Evolutionary conservation across 31 red algal genomes (phyloP).

Genomic region (Asparagopsis taxiformis): DNA sequence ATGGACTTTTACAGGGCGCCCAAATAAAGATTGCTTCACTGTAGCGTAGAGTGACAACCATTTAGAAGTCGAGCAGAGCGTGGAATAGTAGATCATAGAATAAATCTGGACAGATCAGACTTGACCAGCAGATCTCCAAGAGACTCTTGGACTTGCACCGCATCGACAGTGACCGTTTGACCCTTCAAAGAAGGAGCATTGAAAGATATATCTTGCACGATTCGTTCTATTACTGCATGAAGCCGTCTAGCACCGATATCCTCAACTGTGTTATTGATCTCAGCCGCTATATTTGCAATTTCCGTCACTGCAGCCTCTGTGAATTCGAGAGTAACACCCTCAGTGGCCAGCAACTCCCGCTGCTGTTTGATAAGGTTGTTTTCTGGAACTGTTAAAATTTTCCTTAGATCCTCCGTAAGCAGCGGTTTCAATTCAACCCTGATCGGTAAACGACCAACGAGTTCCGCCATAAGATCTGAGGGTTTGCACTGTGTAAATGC

Average conservation of each 20-base stretch:
- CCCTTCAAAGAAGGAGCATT: constrained; percentile 79
- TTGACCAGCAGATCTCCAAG: constrained; percentile 83
- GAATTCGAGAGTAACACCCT: constrained; percentile 80
- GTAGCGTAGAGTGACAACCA: too few relatives aligned
- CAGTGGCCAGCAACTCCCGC: constrained; percentile 74
- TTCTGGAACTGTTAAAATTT: constrained; percentile 85
- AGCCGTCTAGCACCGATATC: constrained; percentile 91
- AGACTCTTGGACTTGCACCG: constrained; percentile 66
- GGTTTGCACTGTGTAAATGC: constrained; percentile 88
- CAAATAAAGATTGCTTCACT: too few relatives aligned
- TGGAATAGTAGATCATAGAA: too few relatives aligned
- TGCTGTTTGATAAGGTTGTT: constrained; percentile 80
- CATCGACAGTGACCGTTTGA: constrained; percentile 66
- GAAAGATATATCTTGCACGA: constrained; percentile 85
- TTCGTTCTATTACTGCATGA: constrained; percentile 86
- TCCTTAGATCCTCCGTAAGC: constrained; percentile 61
- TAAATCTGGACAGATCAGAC: constrained; percentile 78
- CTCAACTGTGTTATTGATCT: constrained; percentile 82
- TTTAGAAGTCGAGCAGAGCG: too few relatives aligned
- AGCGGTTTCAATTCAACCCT: constrained; percentile 81
- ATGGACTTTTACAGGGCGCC: too few relatives aligned
- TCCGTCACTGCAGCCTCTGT: constrained; percentile 68
- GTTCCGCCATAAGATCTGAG: constrained; percentile 89
- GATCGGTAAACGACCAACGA: constrained; percentile 92
- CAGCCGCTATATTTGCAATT: constrained; percentile 82